These are phyloP conservation scores for Globisporangium ultimum DNA, from an alignment of 352 stramenopile species.

Conservation along the genomic window DNA sequence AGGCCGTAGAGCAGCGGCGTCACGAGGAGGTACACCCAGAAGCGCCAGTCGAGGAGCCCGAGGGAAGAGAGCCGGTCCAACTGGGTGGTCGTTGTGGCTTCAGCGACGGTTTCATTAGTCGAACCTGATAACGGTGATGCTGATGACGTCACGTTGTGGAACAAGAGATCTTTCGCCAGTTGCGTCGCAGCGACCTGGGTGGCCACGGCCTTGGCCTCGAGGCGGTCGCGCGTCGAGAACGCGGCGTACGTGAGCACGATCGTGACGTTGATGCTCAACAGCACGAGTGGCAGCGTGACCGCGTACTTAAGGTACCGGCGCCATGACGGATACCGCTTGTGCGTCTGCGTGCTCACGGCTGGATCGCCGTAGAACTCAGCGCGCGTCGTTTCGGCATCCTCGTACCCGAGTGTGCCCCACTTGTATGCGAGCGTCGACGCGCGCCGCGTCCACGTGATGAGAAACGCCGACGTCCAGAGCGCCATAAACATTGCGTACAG, in stretches of 20 bases:
- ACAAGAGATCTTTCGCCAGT: slow-evolving; percentile 30
- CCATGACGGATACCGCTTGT: slow-evolving; percentile 63
- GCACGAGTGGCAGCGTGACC: slow-evolving; percentile 61
- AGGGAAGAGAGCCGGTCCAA: slow-evolving; percentile 47
- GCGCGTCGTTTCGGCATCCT: slow-evolving; percentile 77
- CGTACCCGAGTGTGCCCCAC: slow-evolving; percentile 89
- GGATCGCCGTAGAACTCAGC: slow-evolving; percentile 78
- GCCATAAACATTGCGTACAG: slow-evolving; percentile 89
- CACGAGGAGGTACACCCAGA: slow-evolving; percentile 84
- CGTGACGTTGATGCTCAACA: slow-evolving; percentile 59
- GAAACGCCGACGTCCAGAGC: slow-evolving; percentile 85
- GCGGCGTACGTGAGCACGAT: slow-evolving; percentile 45
- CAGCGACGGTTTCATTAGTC: no score
- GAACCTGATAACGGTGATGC: no score
- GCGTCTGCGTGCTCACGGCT: slow-evolving; percentile 23
- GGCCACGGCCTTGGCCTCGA: slow-evolving; percentile 44
- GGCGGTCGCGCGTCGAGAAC: slow-evolving; percentile 80
- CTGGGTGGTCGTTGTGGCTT: no score
- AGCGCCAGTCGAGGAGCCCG: slow-evolving; percentile 59
- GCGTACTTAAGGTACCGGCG: slow-evolving; percentile 77
- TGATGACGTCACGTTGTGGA: no score
- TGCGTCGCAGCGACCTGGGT: slow-evolving; percentile 35
- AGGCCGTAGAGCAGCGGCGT: slow-evolving; percentile 86
- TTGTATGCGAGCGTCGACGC: slow-evolving; percentile 78
- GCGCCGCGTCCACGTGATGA: slow-evolving; percentile 84